Conservation (phyloP, 306 rosid genomes). For the Prunus davidiana region DNA sequence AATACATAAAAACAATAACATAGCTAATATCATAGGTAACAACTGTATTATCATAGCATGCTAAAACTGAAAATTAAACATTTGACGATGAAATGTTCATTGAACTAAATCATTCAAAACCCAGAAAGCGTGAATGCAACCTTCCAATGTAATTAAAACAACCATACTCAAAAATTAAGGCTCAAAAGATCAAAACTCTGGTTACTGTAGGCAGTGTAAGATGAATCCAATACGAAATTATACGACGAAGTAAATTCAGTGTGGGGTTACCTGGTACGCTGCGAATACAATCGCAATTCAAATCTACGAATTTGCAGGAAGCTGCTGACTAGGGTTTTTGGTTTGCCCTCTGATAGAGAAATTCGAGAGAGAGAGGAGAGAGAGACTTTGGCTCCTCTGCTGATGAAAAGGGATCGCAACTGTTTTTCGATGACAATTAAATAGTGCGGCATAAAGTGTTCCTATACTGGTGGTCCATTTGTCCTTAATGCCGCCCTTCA, state of each 20-base stretch:
- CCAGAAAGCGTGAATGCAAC: neutral
- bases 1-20: neutral
- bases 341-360: neutral
- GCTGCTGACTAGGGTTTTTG: conserved; percentile 11
- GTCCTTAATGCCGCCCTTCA: neutral
- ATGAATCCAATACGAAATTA: neutral
- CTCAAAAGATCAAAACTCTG: neutral
- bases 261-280: neutral
- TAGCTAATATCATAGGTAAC: neutral
- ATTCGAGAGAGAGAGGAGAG: neutral
- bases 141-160: neutral
- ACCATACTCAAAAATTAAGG: neutral
- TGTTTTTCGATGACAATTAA: neutral
- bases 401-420: neutral
- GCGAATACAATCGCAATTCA: neutral
- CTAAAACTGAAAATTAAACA: neutral
- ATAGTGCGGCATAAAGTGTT: neutral
- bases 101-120: neutral
- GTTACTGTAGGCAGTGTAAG: neutral
- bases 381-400: conserved; percentile 1
- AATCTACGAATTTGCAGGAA: neutral
- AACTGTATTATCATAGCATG: neutral
- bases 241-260: neutral
- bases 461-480: conserved; percentile 3
- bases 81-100: neutral